phyloP scores from a whole-genome alignment of 805 yeast species.

The Yamadazyma philogaea region DNA sequence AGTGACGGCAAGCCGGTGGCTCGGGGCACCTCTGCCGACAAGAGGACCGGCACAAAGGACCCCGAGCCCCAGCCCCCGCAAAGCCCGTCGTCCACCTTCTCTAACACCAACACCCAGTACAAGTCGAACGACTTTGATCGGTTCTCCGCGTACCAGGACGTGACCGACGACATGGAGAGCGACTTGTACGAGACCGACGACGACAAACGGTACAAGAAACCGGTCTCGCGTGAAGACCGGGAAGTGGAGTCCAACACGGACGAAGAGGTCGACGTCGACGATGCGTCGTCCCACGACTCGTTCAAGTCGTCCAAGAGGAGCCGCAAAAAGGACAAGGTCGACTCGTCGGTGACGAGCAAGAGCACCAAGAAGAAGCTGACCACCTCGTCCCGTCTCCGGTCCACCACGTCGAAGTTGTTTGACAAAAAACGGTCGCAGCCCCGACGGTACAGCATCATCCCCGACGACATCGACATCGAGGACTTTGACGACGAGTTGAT shows the following conservation, averaged over 20 bases:
- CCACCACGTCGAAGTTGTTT: constrained; percentile 71
- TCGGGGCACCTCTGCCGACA: background rate
- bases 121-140: constrained; percentile 8
- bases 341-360: constrained; percentile 20
- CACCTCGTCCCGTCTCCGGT: constrained; percentile 46
- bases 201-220: background rate
- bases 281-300: constrained; percentile 16
- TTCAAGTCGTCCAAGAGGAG: constrained; percentile 10
- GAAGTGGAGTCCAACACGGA: constrained; percentile 6
- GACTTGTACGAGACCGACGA: constrained; percentile 6
- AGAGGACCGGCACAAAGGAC: no score
- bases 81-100: constrained; percentile 9
- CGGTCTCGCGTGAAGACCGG: background rate
- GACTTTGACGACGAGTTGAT: constrained; percentile 53
- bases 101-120: constrained; percentile 4
- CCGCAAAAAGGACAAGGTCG: constrained; percentile 5
- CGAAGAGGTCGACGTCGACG: constrained; percentile 18
- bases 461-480: constrained; percentile 57
- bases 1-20: background rate
- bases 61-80: background rate
- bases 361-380: constrained; percentile 26
- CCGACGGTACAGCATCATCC: constrained; percentile 68
- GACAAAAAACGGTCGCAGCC: constrained; percentile 72
- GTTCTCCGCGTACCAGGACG: constrained; percentile 12
- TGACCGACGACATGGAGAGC: constrained; percentile 10